Base-by-base conservation (phyloP, 306 rosid species). In the Castanea mollissima region DNA sequence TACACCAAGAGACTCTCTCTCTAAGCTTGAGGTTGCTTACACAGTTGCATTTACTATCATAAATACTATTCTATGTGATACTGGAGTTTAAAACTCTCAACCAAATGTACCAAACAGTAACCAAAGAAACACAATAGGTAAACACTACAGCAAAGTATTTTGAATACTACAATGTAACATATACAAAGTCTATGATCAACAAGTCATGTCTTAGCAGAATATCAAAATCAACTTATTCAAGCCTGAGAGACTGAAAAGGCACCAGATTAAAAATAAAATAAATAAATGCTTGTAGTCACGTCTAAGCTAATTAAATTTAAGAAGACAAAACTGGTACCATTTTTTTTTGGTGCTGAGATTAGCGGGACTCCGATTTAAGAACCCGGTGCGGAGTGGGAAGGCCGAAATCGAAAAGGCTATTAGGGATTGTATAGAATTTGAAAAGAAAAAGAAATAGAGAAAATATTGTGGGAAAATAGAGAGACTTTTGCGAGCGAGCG, bases 231-330 rank as follows among this genome's bases (percentile, higher is more conserved):
- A 49, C 80, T 81, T 69, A 74, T 21, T 77, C 82, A 34, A 82
- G 86, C 58, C 74, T 38, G 80, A 82, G 83, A 79, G 87, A 83
- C 88, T 84, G 84, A 73, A 67, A 69, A 69, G 35, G 20, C 18
- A 63, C 58, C 49, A n/a, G 52, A 8, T 23, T 27, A 29, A 56
- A 29, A 27, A 80, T 20, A 2, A 2, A 31, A 75, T 3, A 75
- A 7, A 57, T 29, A 0, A 49, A 46, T 6, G 49, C 49, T 41
- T 41, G 49, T 41, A 41, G 49, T 41, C 49, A 41, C 49, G 10
- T 7, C 60, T 55, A 77, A 69, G 69, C 76, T 11, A 32, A 51
- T 4, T 3, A 44, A 58, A 74, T 46, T 18, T 80, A 57, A 55
- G 14, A 49, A 67, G 69, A 5, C 29, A 41, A 60, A 73, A 32